phyloP scores from a whole-genome alignment of 2,329 filamentous ascomycete species.

The Lecanicillium sp. region DNA sequence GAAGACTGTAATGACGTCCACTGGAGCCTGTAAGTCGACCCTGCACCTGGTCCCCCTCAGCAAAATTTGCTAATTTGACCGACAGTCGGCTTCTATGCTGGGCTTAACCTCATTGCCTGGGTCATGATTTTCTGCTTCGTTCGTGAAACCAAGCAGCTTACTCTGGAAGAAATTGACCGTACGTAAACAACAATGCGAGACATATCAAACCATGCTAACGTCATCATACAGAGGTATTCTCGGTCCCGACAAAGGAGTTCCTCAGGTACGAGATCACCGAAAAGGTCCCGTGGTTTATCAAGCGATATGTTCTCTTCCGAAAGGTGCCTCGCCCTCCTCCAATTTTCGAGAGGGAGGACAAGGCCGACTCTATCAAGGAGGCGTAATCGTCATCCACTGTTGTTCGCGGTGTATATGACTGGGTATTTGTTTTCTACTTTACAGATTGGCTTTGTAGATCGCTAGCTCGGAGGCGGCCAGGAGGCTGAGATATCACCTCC shows the following conservation, averaged over 20 bases:
- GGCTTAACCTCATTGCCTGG: conserved; percentile 35
- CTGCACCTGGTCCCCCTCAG: not conserved
- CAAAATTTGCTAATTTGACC: not conserved
- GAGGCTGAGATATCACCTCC: no score
- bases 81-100: conserved; percentile 31
- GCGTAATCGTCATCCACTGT: conserved; percentile 1
- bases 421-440: no score
- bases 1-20: conserved; percentile 22
- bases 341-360: conserved; percentile 14
- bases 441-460: no score
- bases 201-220: not conserved
- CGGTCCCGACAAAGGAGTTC: conserved; percentile 22
- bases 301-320: conserved; percentile 25
- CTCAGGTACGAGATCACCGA: conserved; percentile 23
- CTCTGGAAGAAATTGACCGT: conserved; percentile 30
- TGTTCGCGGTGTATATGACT: no score
- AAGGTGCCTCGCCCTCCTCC: conserved; percentile 24
- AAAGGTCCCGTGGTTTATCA: conserved; percentile 29
- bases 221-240: conserved; percentile 20
- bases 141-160: conserved; percentile 39
- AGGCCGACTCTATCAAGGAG: conserved; percentile 6
- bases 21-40: conserved; percentile 19
- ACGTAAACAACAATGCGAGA: conserved; percentile 7
- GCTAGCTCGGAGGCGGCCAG: no score
- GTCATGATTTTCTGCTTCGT: conserved; percentile 38